These are phyloP conservation scores for Acacia confusa DNA, from an alignment of 306 rosid species.

Conservation along the genomic window DNA sequence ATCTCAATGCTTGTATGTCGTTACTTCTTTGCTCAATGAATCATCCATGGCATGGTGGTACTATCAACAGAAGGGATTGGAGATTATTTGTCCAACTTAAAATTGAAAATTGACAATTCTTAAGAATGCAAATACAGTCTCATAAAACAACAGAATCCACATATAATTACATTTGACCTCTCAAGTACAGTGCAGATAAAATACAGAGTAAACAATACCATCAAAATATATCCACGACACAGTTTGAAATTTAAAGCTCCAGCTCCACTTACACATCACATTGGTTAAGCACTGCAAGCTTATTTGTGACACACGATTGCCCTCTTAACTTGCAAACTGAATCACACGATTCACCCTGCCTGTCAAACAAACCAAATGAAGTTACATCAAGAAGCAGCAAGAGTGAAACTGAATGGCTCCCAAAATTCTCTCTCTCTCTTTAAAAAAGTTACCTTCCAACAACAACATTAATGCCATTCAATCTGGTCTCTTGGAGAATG, in stretches of 20 bases:
- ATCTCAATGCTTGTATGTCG: constrained; percentile 22
- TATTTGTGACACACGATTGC: constrained; percentile 84
- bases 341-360: constrained; percentile 89
- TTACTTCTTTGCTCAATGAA: constrained; percentile 12
- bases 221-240: constrained; percentile 24
- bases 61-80: constrained; percentile 10
- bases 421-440: neutral
- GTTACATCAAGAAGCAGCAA: constrained; percentile 38
- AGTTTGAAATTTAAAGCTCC: constrained; percentile 18
- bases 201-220: constrained; percentile 17
- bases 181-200: constrained; percentile 14
- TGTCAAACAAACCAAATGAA: constrained; percentile 45
- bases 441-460: constrained; percentile 73
- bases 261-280: constrained; percentile 78
- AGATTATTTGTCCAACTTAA: constrained; percentile 15
- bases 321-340: constrained; percentile 86
- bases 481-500: constrained; percentile 64
- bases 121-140: neutral
- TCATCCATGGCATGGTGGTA: constrained; percentile 23
- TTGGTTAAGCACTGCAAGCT: constrained; percentile 76
- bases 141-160: neutral
- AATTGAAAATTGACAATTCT: neutral
- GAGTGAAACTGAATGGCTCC: neutral
- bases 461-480: constrained; percentile 75
- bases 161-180: neutral